phyloP scores from a whole-genome alignment of 1,284 basidiomycete species.

The Schizophyllum amplum region DNA sequence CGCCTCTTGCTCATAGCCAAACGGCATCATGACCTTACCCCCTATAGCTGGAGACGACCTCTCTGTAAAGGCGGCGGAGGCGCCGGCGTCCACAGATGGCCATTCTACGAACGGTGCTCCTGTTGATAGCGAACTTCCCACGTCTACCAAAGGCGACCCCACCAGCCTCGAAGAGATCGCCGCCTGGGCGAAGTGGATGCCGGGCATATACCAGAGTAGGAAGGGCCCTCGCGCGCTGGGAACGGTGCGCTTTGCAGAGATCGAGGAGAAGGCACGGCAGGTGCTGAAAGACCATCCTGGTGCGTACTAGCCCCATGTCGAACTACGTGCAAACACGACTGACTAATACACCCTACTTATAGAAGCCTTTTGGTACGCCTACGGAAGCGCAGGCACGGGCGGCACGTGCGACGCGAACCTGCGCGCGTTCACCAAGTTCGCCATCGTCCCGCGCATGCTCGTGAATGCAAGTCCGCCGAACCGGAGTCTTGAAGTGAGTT shows the following conservation, averaged over 20 bases:
- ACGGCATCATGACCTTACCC: no score
- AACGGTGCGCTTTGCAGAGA: constrained; percentile 30
- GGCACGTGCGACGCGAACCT: constrained; percentile 51
- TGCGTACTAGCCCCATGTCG: constrained; percentile 11
- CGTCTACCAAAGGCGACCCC: neutral
- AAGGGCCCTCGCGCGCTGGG: constrained; percentile 25
- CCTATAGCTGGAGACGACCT: no score
- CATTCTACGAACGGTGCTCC: no score
- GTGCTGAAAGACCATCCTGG: constrained; percentile 31
- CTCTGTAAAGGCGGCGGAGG: no score
- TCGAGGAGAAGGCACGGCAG: constrained; percentile 37
- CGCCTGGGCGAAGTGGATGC: constrained; percentile 8
- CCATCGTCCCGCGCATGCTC: constrained; percentile 71
- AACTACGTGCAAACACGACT: neutral
- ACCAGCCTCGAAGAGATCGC: neutral
- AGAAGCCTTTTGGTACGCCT: constrained; percentile 59
- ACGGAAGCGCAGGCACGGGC: constrained; percentile 53
- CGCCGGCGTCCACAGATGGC: no score
- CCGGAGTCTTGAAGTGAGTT: constrained; percentile 51
- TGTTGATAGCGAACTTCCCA: neutral
- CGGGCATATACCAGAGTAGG: constrained; percentile 5
- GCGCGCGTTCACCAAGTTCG: constrained; percentile 48
- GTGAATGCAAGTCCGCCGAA: constrained; percentile 44
- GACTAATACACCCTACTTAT: neutral
- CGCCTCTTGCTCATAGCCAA: no score